phyloP scores from a whole-genome alignment of 2,329 filamentous ascomycete species.

The Colletotrichum falcatum region DNA sequence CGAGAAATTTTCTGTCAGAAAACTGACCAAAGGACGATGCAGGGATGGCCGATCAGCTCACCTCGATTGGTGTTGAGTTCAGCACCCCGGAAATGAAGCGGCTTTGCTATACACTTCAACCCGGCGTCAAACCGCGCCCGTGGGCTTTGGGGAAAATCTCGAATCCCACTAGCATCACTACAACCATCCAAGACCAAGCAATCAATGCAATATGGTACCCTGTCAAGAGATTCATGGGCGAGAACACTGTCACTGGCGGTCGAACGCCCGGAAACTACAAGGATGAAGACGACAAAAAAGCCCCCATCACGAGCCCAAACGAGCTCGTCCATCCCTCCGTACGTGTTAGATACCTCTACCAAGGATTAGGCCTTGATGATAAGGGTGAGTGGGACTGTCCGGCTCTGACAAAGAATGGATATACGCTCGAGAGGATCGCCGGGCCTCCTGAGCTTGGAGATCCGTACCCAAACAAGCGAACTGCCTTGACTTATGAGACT shows the following conservation, averaged over 20 bases:
- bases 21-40: background rate
- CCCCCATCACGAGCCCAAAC: conserved; percentile 34
- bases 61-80: conserved; percentile 44
- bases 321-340: conserved; percentile 50
- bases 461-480: background rate
- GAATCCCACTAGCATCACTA: conserved; percentile 35
- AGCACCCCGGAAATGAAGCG: conserved; percentile 42
- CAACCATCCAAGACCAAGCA: conserved; percentile 28
- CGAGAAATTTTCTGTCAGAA: accelerated
- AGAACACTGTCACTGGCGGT: conserved; percentile 19
- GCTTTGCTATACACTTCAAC: conserved; percentile 41
- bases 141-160: conserved; percentile 43
- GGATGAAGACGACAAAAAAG: conserved; percentile 35
- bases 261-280: conserved; percentile 46
- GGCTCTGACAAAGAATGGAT: conserved; percentile 40
- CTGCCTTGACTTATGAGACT: conserved; percentile 33
- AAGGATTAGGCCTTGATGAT: conserved; percentile 48
- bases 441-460: background rate
- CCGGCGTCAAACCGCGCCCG: conserved; percentile 25
- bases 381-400: conserved; percentile 44
- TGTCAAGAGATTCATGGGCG: conserved; percentile 11
- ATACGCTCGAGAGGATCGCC: conserved; percentile 20
- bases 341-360: conserved; percentile 48
- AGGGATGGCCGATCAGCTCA: conserved; percentile 46
- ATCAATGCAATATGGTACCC: conserved; percentile 27